Evolutionary conservation across 2,329 filamentous ascomycete species (phyloP).

Genomic region (Zasmidium cellare): DNA sequence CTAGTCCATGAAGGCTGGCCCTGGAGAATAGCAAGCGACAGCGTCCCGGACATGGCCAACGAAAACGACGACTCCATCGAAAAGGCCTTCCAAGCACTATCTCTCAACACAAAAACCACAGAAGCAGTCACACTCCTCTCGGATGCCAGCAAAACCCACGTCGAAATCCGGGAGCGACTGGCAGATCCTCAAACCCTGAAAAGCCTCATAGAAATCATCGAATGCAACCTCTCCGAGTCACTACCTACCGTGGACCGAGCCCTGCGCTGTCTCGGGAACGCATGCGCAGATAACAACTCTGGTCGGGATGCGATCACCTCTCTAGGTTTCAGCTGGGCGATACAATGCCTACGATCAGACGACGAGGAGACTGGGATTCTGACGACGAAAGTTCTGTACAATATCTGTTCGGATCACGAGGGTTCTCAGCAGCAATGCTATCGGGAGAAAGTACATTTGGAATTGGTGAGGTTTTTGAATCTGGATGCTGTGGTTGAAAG

Average conservation of each 20-base stretch:
- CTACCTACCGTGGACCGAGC: conserved; percentile 12
- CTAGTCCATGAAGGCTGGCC: too few relatives aligned
- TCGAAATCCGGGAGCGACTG: conserved; percentile 15
- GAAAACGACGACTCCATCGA: background rate
- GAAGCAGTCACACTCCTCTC: conserved; percentile 20
- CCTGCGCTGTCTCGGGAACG: conserved; percentile 35
- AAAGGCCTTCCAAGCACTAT: conserved; percentile 1
- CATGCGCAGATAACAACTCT: conserved; percentile 32
- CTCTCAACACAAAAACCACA: background rate
- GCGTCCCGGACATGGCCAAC: too few relatives aligned
- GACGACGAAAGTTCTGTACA: conserved; percentile 44
- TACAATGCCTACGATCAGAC: conserved; percentile 13
- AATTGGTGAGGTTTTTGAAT: conserved; percentile 18
- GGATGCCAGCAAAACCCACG: conserved; percentile 19
- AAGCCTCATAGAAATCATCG: conserved; percentile 15
- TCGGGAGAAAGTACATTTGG: conserved; percentile 17
- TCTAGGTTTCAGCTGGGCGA: conserved; percentile 28
- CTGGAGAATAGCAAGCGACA: too few relatives aligned
- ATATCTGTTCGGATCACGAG: conserved; percentile 42
- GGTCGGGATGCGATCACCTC: conserved; percentile 22
- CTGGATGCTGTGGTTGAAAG: background rate
- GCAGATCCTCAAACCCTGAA: conserved; percentile 13
- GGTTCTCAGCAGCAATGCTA: conserved; percentile 27
- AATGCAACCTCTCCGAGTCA: conserved; percentile 10
- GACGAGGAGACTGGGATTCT: conserved; percentile 14